phyloP scores from a whole-genome alignment of 2,329 filamentous ascomycete species.

The Nigrospora osmanthi region DNA sequence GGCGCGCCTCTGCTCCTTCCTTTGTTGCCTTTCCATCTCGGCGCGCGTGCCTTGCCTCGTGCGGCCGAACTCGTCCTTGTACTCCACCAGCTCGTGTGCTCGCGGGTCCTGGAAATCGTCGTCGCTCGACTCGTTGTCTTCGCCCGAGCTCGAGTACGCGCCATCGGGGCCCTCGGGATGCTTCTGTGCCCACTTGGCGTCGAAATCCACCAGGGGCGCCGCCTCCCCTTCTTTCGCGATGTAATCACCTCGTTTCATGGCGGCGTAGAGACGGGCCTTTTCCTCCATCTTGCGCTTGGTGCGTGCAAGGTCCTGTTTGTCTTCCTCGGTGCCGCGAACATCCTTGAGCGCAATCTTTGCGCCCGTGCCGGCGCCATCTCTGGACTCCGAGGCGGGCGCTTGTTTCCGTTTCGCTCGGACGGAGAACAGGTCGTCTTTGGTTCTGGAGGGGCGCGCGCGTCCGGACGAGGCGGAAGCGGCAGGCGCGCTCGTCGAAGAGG shows the following conservation, averaged over 20 bases:
- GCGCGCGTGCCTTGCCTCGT: conserved; percentile 63
- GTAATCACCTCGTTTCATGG: conserved; percentile 85
- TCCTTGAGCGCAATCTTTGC: conserved; percentile 39
- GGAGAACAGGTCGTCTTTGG: conserved; percentile 63
- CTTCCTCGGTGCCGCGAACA: conserved; percentile 47
- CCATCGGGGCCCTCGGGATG: conserved; percentile 41
- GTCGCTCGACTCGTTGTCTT: conserved; percentile 53
- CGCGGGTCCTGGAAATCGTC: conserved; percentile 30
- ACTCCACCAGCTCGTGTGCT: conserved; percentile 67
- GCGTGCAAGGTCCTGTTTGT: conserved; percentile 60
- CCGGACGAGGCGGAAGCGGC: conserved; percentile 31
- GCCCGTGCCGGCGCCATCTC: conserved; percentile 38
- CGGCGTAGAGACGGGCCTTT: conserved; percentile 81
- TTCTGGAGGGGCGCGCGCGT: conserved; percentile 44
- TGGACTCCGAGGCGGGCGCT: conserved; percentile 47
- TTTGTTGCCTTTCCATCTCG: conserved; percentile 57
- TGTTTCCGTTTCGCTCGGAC: conserved; percentile 32
- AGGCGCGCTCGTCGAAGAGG: conserved; percentile 32
- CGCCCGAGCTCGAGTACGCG: conserved; percentile 35
- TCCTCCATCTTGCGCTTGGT: conserved; percentile 79
- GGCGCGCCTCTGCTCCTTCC: conserved; percentile 42
- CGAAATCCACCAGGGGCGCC: conserved; percentile 80
- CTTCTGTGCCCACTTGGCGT: conserved; percentile 84
- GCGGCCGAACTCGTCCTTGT: conserved; percentile 89
- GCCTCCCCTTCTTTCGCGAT: conserved; percentile 57